Evolutionary conservation across 1,284 basidiomycete species (phyloP).

Genomic region (Phellopilus nigrolimitatus): DNA sequence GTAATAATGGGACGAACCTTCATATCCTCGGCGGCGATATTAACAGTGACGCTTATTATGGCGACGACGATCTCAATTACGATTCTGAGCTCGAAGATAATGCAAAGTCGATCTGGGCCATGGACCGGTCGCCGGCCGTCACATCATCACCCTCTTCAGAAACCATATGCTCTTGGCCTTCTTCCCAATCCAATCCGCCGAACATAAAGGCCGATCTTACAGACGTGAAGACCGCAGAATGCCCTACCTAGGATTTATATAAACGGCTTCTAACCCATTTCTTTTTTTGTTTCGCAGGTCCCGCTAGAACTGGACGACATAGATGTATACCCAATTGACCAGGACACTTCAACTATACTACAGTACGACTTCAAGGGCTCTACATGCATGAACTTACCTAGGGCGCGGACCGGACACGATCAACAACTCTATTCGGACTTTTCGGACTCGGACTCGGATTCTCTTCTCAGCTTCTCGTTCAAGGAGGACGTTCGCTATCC

Average conservation of each 20-base stretch:
- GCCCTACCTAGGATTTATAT: neutral
- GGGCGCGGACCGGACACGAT: neutral
- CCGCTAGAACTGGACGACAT: neutral
- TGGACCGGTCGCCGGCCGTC: neutral
- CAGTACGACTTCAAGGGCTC: neutral
- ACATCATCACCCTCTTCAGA: neutral
- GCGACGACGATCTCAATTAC: neutral
- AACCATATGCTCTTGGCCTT: neutral
- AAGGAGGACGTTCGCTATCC: neutral
- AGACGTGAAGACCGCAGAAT: neutral
- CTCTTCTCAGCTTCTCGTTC: conserved; percentile 1
- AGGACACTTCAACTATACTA: neutral
- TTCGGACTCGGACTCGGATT: conserved; percentile 7
- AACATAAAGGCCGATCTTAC: neutral
- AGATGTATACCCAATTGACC: neutral
- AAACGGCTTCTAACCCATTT: neutral
- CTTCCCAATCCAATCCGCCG: neutral
- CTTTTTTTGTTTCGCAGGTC: neutral
- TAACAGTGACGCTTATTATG: neutral
- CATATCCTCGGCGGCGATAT: neutral
- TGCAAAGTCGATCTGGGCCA: neutral
- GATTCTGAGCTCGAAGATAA: neutral
- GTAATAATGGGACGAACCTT: neutral
- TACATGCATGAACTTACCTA: neutral
- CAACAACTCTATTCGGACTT: neutral